Base-by-base conservation (phyloP, 2,329 filamentous ascomycete species). In the Pseudogymnoascus sp. region DNA sequence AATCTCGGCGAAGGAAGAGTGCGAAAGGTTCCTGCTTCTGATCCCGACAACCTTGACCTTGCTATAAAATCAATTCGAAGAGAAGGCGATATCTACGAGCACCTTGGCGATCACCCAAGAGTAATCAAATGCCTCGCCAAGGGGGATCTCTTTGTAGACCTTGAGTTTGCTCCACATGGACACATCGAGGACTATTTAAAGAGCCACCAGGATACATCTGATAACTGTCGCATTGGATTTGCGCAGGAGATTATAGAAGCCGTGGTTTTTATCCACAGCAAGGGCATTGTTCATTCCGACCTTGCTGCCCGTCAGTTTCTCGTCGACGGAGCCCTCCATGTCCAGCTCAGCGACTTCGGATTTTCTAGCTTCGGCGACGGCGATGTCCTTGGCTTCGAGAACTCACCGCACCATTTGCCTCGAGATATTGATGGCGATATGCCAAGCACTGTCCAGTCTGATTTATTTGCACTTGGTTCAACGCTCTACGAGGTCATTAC, bases 401-500 rank as follows among this genome's bases (percentile, higher is more conserved):
- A 65, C 28, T 53, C 63, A 41, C 43, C 63, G 53, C 63, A 67
- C 62, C 62, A 59, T 61, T 59, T 67, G 38, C 66, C 66, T 56
- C 61, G 65, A 60, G 60, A 35, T 35, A 12, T 35, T 35, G 33
- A 66, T 61, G 37, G 41, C 59, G 59, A 63, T 50, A 46, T 59
- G 37, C 64, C 63, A 61, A 67, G 62, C 63, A 63, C 66, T 41
- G 31, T 67, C 60, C 43, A 61, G 46, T 66, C 66, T 60, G 66
- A 67, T 61, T 61, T 67, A 46, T 66, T 66, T 60, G 66, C 65
- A 63, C 63, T 66, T 62, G 66, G 66, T 43, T 67, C 66, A 35
- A 66, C 66, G 53, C 65, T 35, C 33, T 35, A 12, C 63, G 65
- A 66, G 60, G 74, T 77, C 6, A 71, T 75, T 66, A 73, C 75